These are phyloP conservation scores for Drechslerella stenobrocha DNA, from an alignment of 2,329 filamentous ascomycete species.

Conservation along the genomic window DNA sequence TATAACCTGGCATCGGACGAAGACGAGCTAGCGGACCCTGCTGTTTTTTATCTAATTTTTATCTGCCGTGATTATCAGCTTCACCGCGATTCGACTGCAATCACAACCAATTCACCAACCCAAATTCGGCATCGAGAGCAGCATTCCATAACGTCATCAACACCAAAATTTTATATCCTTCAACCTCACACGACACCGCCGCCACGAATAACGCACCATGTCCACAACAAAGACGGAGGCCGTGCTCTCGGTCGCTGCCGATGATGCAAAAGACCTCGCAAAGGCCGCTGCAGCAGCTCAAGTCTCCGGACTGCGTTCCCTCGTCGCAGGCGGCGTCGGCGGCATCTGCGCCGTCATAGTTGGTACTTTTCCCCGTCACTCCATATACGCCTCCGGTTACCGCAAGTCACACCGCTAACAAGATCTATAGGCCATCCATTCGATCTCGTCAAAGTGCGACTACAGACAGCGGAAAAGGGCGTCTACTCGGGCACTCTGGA, in stretches of 20 bases:
- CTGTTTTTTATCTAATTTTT: too few relatives aligned
- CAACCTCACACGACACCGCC: not conserved
- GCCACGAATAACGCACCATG: not conserved
- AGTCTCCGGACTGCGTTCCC: constrained; percentile 72
- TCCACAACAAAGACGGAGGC: constrained; percentile 13
- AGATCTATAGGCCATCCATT: constrained; percentile 72
- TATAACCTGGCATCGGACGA: constrained; percentile 33
- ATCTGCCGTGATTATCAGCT: too few relatives aligned
- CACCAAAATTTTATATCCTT: too few relatives aligned
- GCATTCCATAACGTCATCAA: too few relatives aligned
- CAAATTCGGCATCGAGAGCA: too few relatives aligned
- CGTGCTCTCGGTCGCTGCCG: constrained; percentile 17
- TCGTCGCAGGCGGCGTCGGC: constrained; percentile 87
- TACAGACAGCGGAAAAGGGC: constrained; percentile 93
- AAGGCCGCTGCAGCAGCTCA: constrained; percentile 48
- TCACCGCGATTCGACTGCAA: too few relatives aligned
- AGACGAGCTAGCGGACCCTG: not conserved
- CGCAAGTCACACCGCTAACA: constrained; percentile 43
- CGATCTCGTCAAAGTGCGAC: constrained; percentile 93
- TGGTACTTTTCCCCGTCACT: constrained; percentile 54
- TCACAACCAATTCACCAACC: too few relatives aligned
- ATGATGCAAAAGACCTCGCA: constrained; percentile 44
- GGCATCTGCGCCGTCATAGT: constrained; percentile 92
- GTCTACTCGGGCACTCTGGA: constrained; percentile 89
- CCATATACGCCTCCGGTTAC: not conserved